Base-by-base conservation (phyloP, 1,284 basidiomycete species). In the Puccinia triticina region DNA sequence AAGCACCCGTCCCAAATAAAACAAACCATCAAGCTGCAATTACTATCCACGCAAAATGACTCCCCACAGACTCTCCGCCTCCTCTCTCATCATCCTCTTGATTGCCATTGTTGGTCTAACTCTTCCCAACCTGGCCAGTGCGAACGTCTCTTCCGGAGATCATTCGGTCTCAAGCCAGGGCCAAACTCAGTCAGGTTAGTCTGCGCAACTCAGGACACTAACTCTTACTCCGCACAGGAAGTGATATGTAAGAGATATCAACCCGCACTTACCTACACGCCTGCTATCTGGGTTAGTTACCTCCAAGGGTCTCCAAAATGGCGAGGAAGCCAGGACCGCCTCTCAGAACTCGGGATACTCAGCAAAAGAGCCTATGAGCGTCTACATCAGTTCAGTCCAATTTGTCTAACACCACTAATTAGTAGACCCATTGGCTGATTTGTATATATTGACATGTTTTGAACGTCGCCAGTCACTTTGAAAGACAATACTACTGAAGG, bases 381-480 rank as follows among this genome's bases (percentile, higher is more conserved):
- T 46, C 23, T 69, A 69, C 43, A 69, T 69, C 66, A 69, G 66
- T 69, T 46, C 23, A 48, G n/a, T 26, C 21, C 18, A 29, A 14
- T 21, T 29, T 8, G 5, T 69, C n/a, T 48, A 3, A 3, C 14
- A 2, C 23, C 12, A 14, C 34, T 43, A 18, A 11, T n/a, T n/a
- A n/a, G 2, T 18, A 21, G 3, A 43, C 23, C 18, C 64, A 11
- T 66, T 34, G 40, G 37, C 64, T 66, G 64, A 66, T 21, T n/a
- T n/a, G n/a, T n/a, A n/a, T n/a, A n/a, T n/a, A n/a, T n/a, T n/a
- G n/a, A n/a, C n/a, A n/a, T 66, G 40, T 43, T 43, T 40, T 43
- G 32, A 23, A n/a, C 12, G 2, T 66, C 61, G 18, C 12, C 37
- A 69, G 66, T 69, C 40, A 69, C 40, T 8, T 16, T 69, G 66